phyloP scores from a whole-genome alignment of 768 basidiomycete species.

The Russula earlei region DNA sequence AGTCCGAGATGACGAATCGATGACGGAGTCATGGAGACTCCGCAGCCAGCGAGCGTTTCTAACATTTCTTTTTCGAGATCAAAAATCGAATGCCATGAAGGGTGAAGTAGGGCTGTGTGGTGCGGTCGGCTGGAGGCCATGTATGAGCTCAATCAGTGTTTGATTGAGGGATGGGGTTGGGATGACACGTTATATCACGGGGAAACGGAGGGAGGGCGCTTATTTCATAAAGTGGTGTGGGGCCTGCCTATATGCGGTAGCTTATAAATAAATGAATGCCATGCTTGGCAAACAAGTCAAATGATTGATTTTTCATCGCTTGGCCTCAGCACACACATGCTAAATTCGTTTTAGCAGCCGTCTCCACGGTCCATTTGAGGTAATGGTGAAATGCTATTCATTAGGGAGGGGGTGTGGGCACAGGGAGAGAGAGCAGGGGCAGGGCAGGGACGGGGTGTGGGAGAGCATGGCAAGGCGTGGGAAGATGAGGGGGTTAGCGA shows the following conservation, averaged over 20 bases:
- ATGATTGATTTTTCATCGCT: background rate
- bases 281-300: too few species aligned
- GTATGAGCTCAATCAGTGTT: background rate
- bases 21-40: background rate
- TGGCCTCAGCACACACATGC: background rate
- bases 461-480: too few species aligned
- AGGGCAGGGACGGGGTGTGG: background rate
- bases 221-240: background rate
- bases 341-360: constrained; percentile 4
- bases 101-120: background rate
- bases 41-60: background rate
- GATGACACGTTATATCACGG: background rate
- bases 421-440: background rate
- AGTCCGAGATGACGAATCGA: constrained; percentile 4
- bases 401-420: background rate
- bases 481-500: constrained; percentile 20
- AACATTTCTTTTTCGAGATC: background rate
- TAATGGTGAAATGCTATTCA: background rate
- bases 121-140: background rate
- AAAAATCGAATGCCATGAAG: background rate
- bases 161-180: background rate
- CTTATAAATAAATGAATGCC: constrained; percentile 1
- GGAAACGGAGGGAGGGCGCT: background rate
- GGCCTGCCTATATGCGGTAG: background rate
- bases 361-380: background rate